Conservation (phyloP, 495 filamentous ascomycete species). For the Haplographium delicatum region DNA sequence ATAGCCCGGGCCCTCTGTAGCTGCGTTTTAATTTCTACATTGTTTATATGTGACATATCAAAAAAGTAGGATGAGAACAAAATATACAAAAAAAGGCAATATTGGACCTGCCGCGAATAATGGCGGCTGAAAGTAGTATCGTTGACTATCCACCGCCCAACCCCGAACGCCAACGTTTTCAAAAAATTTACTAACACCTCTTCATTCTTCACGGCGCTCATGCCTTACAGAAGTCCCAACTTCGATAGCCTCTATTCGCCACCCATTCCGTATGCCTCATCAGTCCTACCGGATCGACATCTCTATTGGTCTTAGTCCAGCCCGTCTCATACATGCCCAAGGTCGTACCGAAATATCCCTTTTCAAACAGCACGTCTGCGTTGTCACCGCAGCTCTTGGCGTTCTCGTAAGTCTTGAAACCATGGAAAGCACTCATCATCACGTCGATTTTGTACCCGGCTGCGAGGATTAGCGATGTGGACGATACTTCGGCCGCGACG, state of each 20-base stretch:
- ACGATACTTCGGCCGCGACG: conserved; percentile 26
- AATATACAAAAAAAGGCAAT: too few relatives aligned
- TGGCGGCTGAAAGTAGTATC: too few relatives aligned
- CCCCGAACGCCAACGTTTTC: not conserved
- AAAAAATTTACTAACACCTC: not conserved
- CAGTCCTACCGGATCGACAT: conserved; percentile 21
- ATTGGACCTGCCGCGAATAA: too few relatives aligned
- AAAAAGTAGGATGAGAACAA: too few relatives aligned
- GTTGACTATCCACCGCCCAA: too few relatives aligned
- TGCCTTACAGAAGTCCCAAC: conserved; percentile 21
- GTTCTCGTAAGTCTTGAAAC: not conserved
- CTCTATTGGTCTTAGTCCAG: conserved; percentile 27
- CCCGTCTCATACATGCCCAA: conserved; percentile 33
- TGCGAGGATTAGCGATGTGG: conserved; percentile 23
- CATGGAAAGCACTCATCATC: conserved; percentile 25
- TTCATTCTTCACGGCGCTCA: not conserved
- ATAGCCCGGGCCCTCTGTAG: too few relatives aligned
- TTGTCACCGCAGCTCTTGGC: conserved; percentile 1
- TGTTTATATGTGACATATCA: too few relatives aligned
- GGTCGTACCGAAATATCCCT: conserved; percentile 20
- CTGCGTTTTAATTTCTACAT: too few relatives aligned
- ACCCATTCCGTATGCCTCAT: conserved; percentile 24
- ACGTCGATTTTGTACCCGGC: conserved; percentile 31
- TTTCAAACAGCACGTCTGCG: conserved; percentile 14
- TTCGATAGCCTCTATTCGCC: conserved; percentile 15